A percentile compares a stretch with the other conserved stretches of the same genome.
Evolutionary conservation across 1,139 yeast species (phyloP).

Genomic region (Suhomyces bokatorum): DNA sequence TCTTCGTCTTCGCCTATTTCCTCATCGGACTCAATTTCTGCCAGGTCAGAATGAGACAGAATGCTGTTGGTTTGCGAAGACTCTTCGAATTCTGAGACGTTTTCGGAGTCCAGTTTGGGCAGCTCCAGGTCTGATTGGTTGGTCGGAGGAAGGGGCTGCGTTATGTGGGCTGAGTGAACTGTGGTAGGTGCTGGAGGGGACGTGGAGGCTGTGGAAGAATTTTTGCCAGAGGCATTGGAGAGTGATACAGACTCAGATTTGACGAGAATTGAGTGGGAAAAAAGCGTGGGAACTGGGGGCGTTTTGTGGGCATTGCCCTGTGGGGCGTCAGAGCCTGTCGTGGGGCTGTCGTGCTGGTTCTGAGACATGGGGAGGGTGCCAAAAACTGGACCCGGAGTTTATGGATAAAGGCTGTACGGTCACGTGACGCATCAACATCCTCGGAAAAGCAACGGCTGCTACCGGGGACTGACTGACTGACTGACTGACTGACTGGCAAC

Average conservation of each 20-base stretch:
- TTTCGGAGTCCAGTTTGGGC: neutral
- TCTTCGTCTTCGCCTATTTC: slow-evolving; percentile 15
- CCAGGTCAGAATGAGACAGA: slow-evolving; percentile 2
- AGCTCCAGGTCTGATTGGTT: neutral
- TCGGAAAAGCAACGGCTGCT: neutral
- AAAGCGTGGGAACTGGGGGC: neutral
- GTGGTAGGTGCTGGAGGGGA: neutral
- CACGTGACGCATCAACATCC: neutral
- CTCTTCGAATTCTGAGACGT: neutral
- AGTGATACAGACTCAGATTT: too few relatives aligned
- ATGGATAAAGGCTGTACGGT: neutral
- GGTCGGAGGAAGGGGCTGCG: neutral
- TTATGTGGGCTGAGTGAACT: neutral
- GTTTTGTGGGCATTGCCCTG: neutral
- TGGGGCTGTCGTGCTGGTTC: neutral
- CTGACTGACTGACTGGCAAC: too few relatives aligned
- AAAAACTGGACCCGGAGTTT: neutral
- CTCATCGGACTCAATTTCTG: slow-evolving; percentile 10
- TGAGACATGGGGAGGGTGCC: neutral
- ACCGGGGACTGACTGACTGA: neutral
- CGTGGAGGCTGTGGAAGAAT: neutral
- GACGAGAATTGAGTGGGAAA: neutral
- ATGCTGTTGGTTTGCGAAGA: neutral
- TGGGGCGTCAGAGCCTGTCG: neutral
- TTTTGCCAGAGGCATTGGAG: neutral